Conservation (phyloP, 495 filamentous ascomycete genomes). For the Daldinia decipiens region DNA sequence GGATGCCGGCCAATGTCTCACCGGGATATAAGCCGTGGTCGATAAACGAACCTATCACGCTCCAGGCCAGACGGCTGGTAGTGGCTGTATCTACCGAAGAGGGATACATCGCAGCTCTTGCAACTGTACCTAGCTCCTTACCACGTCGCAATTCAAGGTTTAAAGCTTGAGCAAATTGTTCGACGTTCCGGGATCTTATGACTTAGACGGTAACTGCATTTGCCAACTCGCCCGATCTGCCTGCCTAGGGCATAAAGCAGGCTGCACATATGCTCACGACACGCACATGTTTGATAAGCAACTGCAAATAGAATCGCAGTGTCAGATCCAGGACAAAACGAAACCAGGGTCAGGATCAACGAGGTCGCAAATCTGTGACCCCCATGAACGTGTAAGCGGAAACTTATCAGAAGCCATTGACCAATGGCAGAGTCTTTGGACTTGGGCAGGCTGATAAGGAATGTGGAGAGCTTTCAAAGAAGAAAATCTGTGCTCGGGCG, state of each 20-base stretch:
- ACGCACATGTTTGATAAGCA: slow-evolving; percentile 28
- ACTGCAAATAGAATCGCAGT: slow-evolving; percentile 34
- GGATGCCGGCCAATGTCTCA: slow-evolving; percentile 14
- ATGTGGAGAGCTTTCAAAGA: not conserved
- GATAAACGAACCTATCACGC: slow-evolving; percentile 31
- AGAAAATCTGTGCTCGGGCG: not conserved
- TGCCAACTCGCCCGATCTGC: not conserved
- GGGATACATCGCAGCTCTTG: slow-evolving; percentile 15
- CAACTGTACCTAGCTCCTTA: not conserved
- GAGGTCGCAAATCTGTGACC: slow-evolving; percentile 37
- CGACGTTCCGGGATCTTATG: not conserved
- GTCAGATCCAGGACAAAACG: slow-evolving; percentile 38
- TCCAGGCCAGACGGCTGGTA: slow-evolving; percentile 25
- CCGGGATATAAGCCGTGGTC: slow-evolving; percentile 9
- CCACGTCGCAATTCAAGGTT: not conserved
- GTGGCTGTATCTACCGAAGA: slow-evolving; percentile 5
- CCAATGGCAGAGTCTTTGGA: slow-evolving; percentile 22
- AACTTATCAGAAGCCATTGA: slow-evolving; percentile 36
- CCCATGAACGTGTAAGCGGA: slow-evolving; percentile 42
- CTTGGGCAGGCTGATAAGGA: slow-evolving; percentile 22
- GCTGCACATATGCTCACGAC: not conserved
- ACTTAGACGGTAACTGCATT: not conserved
- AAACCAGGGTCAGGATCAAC: slow-evolving; percentile 29
- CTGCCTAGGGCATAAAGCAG: not conserved
- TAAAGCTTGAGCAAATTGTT: not conserved